Conservation (phyloP, 202 grass and related monocot genomes). For the Zizania palustris region DNA sequence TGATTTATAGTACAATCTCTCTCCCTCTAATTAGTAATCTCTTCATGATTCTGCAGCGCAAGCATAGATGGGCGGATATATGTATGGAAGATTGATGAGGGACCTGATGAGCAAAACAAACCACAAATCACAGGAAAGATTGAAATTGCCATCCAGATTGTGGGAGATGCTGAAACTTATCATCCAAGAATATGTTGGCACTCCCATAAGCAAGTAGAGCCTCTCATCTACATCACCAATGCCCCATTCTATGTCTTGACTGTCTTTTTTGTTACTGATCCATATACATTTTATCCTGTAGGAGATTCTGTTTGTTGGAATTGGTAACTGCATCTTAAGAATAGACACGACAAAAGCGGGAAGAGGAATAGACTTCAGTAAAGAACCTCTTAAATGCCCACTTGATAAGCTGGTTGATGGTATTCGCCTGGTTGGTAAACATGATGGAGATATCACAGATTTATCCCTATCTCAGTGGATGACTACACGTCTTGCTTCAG, state of each 20-base stretch:
- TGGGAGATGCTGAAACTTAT: conserved; percentile 70
- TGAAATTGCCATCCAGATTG: conserved; percentile 74
- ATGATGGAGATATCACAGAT: conserved; percentile 82
- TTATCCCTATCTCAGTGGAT: conserved; percentile 97
- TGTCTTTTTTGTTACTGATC: conserved; percentile 29
- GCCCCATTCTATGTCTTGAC: conserved; percentile 26
- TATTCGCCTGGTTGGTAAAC: conserved; percentile 85
- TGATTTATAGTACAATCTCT: conserved; percentile 16
- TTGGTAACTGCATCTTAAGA: conserved; percentile 76
- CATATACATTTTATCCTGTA: conserved; percentile 36
- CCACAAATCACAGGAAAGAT: conserved; percentile 86
- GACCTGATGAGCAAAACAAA: conserved; percentile 80
- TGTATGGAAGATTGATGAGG: conserved; percentile 96
- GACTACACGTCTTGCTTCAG: conserved; percentile 83
- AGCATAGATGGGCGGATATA: conserved; percentile 89
- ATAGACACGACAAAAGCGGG: conserved; percentile 82
- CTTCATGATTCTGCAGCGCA: conserved; percentile 62
- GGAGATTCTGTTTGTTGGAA: conserved; percentile 95
- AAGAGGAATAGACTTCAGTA: conserved; percentile 71
- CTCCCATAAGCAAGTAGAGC: conserved; percentile 91
- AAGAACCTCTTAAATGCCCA: conserved; percentile 69
- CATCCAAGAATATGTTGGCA: conserved; percentile 98
- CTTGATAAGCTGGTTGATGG: conserved; percentile 76
- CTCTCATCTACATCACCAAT: conserved; percentile 25
- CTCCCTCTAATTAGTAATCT: not conserved